phyloP scores from a whole-genome alignment of 768 basidiomycete genomes.

The Leccinellum albellum region DNA sequence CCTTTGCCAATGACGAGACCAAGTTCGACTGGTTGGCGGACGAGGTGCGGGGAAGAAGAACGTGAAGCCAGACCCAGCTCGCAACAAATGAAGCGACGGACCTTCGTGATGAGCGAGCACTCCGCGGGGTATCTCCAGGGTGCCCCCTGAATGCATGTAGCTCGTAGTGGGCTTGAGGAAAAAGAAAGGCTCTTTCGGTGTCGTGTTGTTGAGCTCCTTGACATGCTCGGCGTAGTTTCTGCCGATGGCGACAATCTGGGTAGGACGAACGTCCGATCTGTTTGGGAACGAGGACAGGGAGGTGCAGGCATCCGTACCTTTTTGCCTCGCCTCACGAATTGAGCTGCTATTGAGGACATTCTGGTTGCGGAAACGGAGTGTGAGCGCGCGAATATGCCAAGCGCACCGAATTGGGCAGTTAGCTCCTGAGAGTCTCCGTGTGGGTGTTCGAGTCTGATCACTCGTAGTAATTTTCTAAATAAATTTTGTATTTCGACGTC shows the following conservation, averaged over 20 bases:
- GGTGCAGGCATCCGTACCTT: conserved; percentile 32
- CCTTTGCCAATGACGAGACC: conserved; percentile 92
- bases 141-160: conserved; percentile 73
- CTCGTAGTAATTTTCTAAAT: too few relatives aligned
- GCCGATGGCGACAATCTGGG: conserved; percentile 90
- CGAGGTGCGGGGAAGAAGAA: too few relatives aligned
- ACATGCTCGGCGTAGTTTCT: conserved; percentile 91
- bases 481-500: background rate
- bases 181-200: conserved; percentile 94
- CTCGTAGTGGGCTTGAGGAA: conserved; percentile 96
- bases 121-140: conserved; percentile 82
- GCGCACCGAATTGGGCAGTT: background rate
- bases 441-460: too few relatives aligned
- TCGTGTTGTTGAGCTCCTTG: conserved; percentile 84
- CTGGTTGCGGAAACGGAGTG: conserved; percentile 6
- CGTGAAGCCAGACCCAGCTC: background rate
- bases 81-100: conserved; percentile 18
- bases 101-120: conserved; percentile 91
- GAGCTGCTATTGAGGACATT: conserved; percentile 34
- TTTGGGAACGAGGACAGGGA: background rate
- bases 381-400: background rate
- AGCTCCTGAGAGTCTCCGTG: background rate
- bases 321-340: conserved; percentile 45
- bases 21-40: conserved; percentile 68
- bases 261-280: background rate